These are phyloP conservation scores for Irpex lacteus DNA, from an alignment of 1,284 basidiomycete genomes.

Conservation along the genomic window DNA sequence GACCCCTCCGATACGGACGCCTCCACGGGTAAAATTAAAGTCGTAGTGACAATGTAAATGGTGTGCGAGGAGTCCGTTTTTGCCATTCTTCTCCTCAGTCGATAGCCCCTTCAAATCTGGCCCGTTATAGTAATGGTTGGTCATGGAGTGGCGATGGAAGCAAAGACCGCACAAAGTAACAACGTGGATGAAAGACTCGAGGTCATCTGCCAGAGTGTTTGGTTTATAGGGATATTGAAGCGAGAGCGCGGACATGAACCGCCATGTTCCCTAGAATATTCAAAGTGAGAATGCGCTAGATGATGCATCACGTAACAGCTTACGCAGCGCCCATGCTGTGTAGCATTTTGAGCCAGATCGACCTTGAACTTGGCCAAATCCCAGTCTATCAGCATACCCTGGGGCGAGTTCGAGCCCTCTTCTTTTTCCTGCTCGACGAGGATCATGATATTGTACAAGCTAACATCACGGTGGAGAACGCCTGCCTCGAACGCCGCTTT, in stretches of 20 bases:
- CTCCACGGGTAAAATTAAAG: not conserved
- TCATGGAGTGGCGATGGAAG: not conserved
- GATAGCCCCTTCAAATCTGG: not conserved
- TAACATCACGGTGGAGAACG: conserved; percentile 7
- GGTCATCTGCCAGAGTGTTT: not conserved
- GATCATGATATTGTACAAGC: conserved; percentile 2
- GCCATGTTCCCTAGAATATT: not conserved
- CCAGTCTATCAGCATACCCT: not conserved
- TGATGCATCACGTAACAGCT: not conserved
- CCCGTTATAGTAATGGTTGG: not conserved
- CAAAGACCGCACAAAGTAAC: not conserved
- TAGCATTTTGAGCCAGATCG: not conserved
- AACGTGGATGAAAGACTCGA: not conserved
- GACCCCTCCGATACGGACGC: not conserved
- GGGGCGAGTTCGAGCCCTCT: not conserved
- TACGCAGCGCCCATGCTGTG: not conserved
- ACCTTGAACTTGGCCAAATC: not conserved
- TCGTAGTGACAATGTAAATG: not conserved
- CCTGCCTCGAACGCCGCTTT: not conserved
- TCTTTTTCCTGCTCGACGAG: not conserved
- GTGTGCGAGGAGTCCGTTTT: no score
- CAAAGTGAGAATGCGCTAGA: not conserved
- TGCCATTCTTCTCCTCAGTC: not conserved
- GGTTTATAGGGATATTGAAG: not conserved
- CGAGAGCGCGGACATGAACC: not conserved